Percentiles rank a stretch among this genome's conserved stretches.
Evolutionary conservation across 345 rosid species (phyloP).

Genomic region (Brassica napus): Da-Ae NC_063449.1:7368001-7368500

Average conservation of each 20-base stretch:
- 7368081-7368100: not conserved
- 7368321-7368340: constrained; percentile 90
- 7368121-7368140: constrained; percentile 68
- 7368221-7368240: not conserved
- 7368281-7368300: constrained; percentile 90
- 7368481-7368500: not conserved
- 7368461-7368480: not conserved
- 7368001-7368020: constrained; percentile 70
- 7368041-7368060: not conserved
- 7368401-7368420: constrained; percentile 39
- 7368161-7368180: constrained; percentile 56
- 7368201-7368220: constrained; percentile 83
- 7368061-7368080: not conserved
- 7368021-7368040: constrained; percentile 41
- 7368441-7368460: not conserved
- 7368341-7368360: constrained; percentile 69
- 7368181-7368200: constrained; percentile 70
- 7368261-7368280: not conserved
- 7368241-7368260: not conserved
- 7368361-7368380: constrained; percentile 59
- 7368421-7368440: constrained; percentile 28
- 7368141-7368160: constrained; percentile 69
- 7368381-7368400: constrained; percentile 58
- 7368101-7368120: constrained; percentile 82
- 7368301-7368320: constrained; percentile 84